These are phyloP conservation scores for Poterioochromonas sp. DNA, from an alignment of 352 stramenopile genomes.

Conservation along the genomic window DNA sequence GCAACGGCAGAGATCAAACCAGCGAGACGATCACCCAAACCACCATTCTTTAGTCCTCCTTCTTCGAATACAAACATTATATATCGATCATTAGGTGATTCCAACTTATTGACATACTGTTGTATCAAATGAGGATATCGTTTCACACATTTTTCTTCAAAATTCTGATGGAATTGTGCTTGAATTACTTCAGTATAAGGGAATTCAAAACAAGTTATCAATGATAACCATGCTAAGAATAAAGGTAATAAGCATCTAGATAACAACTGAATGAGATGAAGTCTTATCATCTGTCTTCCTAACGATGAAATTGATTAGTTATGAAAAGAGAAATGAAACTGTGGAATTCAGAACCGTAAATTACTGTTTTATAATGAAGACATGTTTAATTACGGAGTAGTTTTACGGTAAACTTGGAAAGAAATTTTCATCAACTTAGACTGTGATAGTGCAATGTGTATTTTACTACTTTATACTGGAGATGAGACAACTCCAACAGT, in stretches of 20 bases:
- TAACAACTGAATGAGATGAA: no score
- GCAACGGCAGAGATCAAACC: background rate
- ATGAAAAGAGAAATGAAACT: no score
- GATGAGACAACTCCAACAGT: background rate
- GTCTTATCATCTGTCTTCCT: no score
- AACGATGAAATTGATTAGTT: no score
- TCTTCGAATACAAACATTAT: slow-evolving; percentile 1
- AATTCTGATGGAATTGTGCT: background rate
- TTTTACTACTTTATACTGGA: background rate
- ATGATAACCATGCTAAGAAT: no score
- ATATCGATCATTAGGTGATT: background rate
- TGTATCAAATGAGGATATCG: slow-evolving; percentile 23
- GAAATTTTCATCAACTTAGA: no score
- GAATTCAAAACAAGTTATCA: background rate
- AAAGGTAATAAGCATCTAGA: no score
- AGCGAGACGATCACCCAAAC: slow-evolving; percentile 12
- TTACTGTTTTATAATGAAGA: no score
- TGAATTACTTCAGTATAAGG: background rate
- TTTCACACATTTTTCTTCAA: background rate
- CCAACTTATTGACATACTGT: background rate
- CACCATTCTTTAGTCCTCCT: background rate
- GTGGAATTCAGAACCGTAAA: no score
- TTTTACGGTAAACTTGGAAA: no score
- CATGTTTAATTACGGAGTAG: no score
- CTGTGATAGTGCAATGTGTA: background rate